Conservation (phyloP, 371 early-diverging fungal species). For the Coemansia linderi region DNA sequence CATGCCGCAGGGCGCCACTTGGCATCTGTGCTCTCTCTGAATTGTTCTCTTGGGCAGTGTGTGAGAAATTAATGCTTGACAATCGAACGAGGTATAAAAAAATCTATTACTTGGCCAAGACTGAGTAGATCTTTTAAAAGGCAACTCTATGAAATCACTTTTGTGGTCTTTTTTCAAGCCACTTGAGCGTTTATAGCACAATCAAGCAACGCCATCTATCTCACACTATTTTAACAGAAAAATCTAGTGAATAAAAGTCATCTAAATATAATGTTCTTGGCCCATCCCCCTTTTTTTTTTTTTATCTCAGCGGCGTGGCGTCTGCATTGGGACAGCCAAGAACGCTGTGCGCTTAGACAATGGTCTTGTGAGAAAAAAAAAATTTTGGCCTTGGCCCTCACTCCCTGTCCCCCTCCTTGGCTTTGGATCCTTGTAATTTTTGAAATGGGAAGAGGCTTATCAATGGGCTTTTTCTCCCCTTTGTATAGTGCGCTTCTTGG, state of each 20-base stretch:
- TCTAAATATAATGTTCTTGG: conserved; percentile 5
- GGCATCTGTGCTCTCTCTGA: neutral
- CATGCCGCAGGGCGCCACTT: neutral
- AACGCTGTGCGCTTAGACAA: neutral
- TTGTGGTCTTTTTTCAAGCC: neutral
- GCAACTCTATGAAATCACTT: too few relatives aligned
- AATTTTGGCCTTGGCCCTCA: neutral
- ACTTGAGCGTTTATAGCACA: neutral
- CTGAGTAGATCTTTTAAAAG: too few relatives aligned
- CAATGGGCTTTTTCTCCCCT: neutral
- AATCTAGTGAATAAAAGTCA: neutral
- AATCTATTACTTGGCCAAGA: too few relatives aligned
- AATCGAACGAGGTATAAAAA: too few relatives aligned
- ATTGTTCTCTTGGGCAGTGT: too few relatives aligned
- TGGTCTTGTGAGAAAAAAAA: neutral
- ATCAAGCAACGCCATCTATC: neutral
- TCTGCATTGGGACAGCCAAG: neutral
- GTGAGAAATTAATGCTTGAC: too few relatives aligned
- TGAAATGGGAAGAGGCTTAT: neutral
- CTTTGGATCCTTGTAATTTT: neutral
- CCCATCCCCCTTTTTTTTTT: neutral
- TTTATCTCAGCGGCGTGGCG: neutral
- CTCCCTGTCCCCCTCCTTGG: neutral
- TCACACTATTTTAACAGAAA: neutral
- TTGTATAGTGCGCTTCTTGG: neutral